Conservation (phyloP, 1,139 yeast genomes). For the Kodamaea fungicola region DNA sequence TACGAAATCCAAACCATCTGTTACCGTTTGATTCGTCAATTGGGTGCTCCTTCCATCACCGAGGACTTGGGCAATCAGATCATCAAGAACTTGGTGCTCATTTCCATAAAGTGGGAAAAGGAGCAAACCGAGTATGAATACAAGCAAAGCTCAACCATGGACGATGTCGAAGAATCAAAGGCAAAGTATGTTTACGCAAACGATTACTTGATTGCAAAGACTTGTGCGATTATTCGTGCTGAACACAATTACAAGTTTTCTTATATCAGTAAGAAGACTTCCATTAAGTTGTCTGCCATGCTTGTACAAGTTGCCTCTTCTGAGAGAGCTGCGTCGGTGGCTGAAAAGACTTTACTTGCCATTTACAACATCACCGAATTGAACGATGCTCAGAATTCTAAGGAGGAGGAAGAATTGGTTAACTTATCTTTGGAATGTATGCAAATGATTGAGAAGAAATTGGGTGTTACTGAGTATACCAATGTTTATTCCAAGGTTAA, state of each 20-base stretch:
- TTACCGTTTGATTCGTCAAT: conserved; percentile 67
- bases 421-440: conserved; percentile 66
- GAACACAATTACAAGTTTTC: conserved; percentile 52
- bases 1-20: conserved; percentile 62
- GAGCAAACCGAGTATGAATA: conserved; percentile 34
- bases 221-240: conserved; percentile 62
- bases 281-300: conserved; percentile 60
- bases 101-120: conserved; percentile 63
- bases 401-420: conserved; percentile 50
- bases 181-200: conserved; percentile 40
- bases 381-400: conserved; percentile 33
- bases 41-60: conserved; percentile 73
- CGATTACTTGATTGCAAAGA: conserved; percentile 61
- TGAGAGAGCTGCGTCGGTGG: conserved; percentile 33
- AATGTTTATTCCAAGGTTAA: conserved; percentile 61
- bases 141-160: conserved; percentile 8
- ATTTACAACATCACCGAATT: conserved; percentile 53
- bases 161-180: conserved; percentile 8
- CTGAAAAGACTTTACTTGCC: conserved; percentile 55
- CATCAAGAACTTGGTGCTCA: conserved; percentile 62
- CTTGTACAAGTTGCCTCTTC: conserved; percentile 44
- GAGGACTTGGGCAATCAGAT: conserved; percentile 63
- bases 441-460: conserved; percentile 60
- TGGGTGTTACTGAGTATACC: conserved; percentile 76
- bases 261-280: conserved; percentile 58